Conservation (phyloP, 805 yeast genomes). For the Pichia kluyveri region DNA sequence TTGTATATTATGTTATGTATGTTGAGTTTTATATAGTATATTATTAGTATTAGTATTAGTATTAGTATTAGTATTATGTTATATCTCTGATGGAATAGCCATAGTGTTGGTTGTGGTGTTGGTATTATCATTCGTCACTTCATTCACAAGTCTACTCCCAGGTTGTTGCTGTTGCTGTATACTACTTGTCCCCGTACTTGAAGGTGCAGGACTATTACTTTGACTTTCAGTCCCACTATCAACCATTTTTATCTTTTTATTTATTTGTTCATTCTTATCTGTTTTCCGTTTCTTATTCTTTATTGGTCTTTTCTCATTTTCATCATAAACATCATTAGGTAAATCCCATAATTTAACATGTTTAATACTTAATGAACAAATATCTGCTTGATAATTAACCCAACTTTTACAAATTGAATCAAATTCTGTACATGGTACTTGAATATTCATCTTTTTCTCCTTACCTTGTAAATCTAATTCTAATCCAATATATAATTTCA, state of each 20-base stretch:
- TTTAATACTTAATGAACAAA: slow-evolving; percentile 54
- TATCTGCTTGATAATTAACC: slow-evolving; percentile 53
- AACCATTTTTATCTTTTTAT: slow-evolving; percentile 23
- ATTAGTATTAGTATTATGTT: too few relatives aligned
- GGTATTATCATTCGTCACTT: background rate
- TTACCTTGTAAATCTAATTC: slow-evolving; percentile 44
- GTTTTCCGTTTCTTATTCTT: slow-evolving; percentile 48
- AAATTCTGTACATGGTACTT: slow-evolving; percentile 85
- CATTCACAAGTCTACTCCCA: background rate
- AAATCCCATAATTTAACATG: slow-evolving; percentile 72
- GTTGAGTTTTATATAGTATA: too few relatives aligned
- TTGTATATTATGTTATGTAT: too few relatives aligned
- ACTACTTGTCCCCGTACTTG: too few relatives aligned
- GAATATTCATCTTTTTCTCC: slow-evolving; percentile 68
- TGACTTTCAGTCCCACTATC: slow-evolving; percentile 3
- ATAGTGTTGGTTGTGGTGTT: background rate
- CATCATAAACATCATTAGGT: slow-evolving; percentile 75
- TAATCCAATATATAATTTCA: slow-evolving; percentile 77
- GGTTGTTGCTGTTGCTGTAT: too few relatives aligned
- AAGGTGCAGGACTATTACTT: slow-evolving; percentile 2
- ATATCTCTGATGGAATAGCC: background rate
- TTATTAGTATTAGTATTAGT: too few relatives aligned
- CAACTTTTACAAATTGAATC: slow-evolving; percentile 71
- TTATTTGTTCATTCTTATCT: slow-evolving; percentile 24
- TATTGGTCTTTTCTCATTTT: slow-evolving; percentile 69